These are phyloP conservation scores for Candida boidinii DNA, from an alignment of 805 yeast genomes.

Conservation along the genomic window DNA sequence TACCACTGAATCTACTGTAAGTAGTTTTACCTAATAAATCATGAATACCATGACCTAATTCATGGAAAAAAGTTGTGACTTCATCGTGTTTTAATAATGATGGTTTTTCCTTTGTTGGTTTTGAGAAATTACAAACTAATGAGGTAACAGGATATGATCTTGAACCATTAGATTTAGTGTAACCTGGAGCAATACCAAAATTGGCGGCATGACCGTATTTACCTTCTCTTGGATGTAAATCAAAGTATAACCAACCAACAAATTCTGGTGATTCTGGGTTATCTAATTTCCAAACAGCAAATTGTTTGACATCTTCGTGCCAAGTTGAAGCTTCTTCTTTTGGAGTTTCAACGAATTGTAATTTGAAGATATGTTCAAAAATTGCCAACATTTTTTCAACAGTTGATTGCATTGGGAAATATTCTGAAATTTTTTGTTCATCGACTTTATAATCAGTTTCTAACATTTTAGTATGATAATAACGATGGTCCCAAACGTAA, in stretches of 20 bases:
- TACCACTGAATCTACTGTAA: conserved; percentile 66
- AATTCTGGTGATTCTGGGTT: conserved; percentile 41
- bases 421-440: conserved; percentile 62
- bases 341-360: conserved; percentile 51
- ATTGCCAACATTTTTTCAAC: conserved; percentile 61
- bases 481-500: conserved; percentile 70
- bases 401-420: conserved; percentile 66
- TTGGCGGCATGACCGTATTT: conserved; percentile 88
- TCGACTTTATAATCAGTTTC: conserved; percentile 68
- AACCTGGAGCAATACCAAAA: conserved; percentile 61
- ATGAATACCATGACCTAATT: conserved; percentile 85
- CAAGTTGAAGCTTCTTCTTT: conserved; percentile 41
- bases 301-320: conserved; percentile 74
- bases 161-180: conserved; percentile 34
- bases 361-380: conserved; percentile 60
- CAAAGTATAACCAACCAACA: conserved; percentile 73
- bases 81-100: conserved; percentile 70
- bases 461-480: conserved; percentile 54
- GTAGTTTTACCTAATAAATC: conserved; percentile 59
- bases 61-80: conserved; percentile 82
- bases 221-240: conserved; percentile 78
- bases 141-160: conserved; percentile 65
- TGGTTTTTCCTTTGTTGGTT: conserved; percentile 62
- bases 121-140: conserved; percentile 77
- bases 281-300: conserved; percentile 63